Base-by-base conservation (phyloP, 371 early-diverging fungal species). In the Mycotypha africana region DNA sequence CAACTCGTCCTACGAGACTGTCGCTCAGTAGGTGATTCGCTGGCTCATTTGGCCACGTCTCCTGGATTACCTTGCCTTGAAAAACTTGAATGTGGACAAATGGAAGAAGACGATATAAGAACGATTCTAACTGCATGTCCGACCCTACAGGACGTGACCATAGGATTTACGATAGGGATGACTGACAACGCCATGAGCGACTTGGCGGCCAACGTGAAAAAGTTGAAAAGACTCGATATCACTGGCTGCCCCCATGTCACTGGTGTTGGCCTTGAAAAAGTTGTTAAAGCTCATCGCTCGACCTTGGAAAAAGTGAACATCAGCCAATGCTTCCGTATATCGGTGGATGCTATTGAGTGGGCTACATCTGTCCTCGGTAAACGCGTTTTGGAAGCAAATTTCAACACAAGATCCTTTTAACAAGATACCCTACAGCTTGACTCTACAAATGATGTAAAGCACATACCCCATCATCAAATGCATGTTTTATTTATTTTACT, bases 291-390 rank as follows among this genome's bases (percentile, higher is more conserved):
- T 2, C 47, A 57, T 16, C 33, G 20, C 16, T 9, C 12, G 10
- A 33, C 51, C 3, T 16, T 67, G 4, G 23, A 47, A 24, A 50
- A 32, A 15, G 26, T 66, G 10, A 19, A 50, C 12, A 11, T 61
- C 10, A 54, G 54, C 7, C 44, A 56, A 11, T 70, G 70, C 30
- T 38, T 25, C 9, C 32, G 38, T 12, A 54, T 70, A 8, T 23
- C 36, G n/a, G 12, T 38, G 4, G 65, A 66, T 38, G 57, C 64
- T 12, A 32, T 64, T 9, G 20, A 40, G 4, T 70, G 55, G 51
- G 67, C 58, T 2, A 17, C 36, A 6, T 43, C 24, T 1, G 12
- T 38, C 14, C 19, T 69, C 1, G 58, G 60, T 36, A 33, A 14
- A 28, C 20, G 32, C 10, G 45, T 44, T 2, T 22, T 58, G 19